phyloP scores from a whole-genome alignment of 1,139 yeast genomes.

The Sugiyamaella grinbergsii region DNA sequence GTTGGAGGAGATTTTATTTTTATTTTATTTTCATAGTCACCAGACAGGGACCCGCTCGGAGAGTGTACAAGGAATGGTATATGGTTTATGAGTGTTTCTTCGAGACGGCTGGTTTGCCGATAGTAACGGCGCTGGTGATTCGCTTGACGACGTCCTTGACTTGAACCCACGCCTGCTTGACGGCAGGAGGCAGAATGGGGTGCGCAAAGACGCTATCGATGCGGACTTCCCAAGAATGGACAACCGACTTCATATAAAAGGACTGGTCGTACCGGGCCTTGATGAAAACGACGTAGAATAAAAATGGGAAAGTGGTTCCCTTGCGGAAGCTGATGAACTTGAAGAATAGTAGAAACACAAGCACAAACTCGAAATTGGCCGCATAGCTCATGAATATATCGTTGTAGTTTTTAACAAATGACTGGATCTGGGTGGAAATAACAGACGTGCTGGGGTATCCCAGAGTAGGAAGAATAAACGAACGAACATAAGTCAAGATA shows the following conservation, averaged over 20 bases:
- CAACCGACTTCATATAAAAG: constrained; percentile 67
- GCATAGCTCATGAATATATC: constrained; percentile 72
- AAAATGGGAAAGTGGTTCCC: constrained; percentile 63
- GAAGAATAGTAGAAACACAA: constrained; percentile 47
- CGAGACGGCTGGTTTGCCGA: constrained; percentile 7
- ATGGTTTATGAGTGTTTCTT: constrained; percentile 10
- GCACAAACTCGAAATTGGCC: constrained; percentile 65
- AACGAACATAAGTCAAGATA: constrained; percentile 64
- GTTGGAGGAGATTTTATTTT: too few species aligned
- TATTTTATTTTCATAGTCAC: too few species aligned
- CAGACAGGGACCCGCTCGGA: too few species aligned
- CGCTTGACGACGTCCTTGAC: constrained; percentile 46
- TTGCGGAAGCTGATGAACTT: constrained; percentile 58
- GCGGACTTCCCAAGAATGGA: constrained; percentile 71
- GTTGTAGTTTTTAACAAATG: constrained; percentile 64
- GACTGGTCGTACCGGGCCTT: constrained; percentile 80
- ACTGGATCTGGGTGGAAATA: constrained; percentile 49
- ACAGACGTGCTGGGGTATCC: constrained; percentile 51
- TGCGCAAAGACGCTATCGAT: constrained; percentile 64
- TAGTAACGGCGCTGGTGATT: constrained; percentile 10
- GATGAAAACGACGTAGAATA: constrained; percentile 64
- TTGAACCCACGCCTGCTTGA: constrained; percentile 63
- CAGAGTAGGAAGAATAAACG: constrained; percentile 66
- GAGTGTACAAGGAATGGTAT: background rate
- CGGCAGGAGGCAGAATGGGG: constrained; percentile 58